These are phyloP conservation scores for Metarhizium humberi DNA, from an alignment of 2,329 filamentous ascomycete species.

Conservation along the genomic window DNA sequence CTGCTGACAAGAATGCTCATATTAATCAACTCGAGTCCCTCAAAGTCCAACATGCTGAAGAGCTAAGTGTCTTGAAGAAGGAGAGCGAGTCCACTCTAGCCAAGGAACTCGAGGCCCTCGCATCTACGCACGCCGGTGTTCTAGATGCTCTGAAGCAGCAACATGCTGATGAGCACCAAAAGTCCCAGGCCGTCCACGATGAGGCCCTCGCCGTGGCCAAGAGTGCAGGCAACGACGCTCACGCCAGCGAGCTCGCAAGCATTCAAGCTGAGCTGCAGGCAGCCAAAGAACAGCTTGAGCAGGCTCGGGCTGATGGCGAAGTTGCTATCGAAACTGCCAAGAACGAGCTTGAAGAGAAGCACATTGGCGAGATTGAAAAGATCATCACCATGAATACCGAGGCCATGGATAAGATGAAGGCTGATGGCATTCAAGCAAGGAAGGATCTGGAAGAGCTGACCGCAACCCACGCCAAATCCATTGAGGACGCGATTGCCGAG, in stretches of 20 bases:
- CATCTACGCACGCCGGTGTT: constrained; percentile 32
- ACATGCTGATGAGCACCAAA: constrained; percentile 27
- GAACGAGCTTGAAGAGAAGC: constrained; percentile 34
- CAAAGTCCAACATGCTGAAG: constrained; percentile 43
- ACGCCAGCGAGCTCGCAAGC: constrained; percentile 22
- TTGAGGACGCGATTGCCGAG: constrained; percentile 31
- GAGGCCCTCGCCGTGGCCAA: constrained; percentile 21
- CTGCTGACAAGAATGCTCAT: constrained; percentile 39
- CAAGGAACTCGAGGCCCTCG: constrained; percentile 31
- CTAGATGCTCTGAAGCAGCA: constrained; percentile 34
- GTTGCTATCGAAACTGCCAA: constrained; percentile 36
- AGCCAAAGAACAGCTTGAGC: constrained; percentile 35
- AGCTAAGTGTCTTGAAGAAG: constrained; percentile 33
- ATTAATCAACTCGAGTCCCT: constrained; percentile 43
- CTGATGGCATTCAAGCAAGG: constrained; percentile 26
- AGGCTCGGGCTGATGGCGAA: constrained; percentile 31
- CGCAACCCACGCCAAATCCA: constrained; percentile 25
- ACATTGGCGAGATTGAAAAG: constrained; percentile 38
- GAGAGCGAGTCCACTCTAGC: constrained; percentile 30
- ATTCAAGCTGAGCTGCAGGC: constrained; percentile 23
- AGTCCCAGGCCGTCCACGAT: constrained; percentile 19
- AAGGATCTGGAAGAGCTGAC: constrained; percentile 35
- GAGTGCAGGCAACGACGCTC: constrained; percentile 17
- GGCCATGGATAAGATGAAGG: constrained; percentile 30
- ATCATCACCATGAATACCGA: constrained; percentile 33